These are phyloP conservation scores for Mucor saturninus DNA, from an alignment of 371 early-diverging fungal species.

Conservation along the genomic window DNA sequence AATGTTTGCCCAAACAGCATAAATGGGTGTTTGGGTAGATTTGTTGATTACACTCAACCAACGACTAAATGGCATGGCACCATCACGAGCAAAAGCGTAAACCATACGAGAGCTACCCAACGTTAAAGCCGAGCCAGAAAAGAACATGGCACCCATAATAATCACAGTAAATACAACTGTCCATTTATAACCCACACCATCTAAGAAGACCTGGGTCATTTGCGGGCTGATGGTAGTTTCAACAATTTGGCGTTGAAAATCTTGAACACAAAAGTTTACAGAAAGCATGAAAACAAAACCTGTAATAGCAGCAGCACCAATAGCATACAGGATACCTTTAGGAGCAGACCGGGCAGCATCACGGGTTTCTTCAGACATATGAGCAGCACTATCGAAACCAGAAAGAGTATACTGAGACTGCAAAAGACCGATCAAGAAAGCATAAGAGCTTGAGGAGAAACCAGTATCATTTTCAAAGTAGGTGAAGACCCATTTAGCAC, in stretches of 20 bases:
- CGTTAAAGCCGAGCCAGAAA: slow-evolving; percentile 58
- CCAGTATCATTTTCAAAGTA: slow-evolving; percentile 48
- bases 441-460: slow-evolving; percentile 35
- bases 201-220: slow-evolving; percentile 57
- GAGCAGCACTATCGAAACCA: slow-evolving; percentile 74
- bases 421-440: slow-evolving; percentile 45
- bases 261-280: slow-evolving; percentile 51
- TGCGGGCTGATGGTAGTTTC: slow-evolving; percentile 41
- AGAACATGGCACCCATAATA: slow-evolving; percentile 64
- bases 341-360: slow-evolving; percentile 66
- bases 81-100: slow-evolving; percentile 77
- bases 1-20: slow-evolving; percentile 45
- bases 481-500: slow-evolving; percentile 47
- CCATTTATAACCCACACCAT: slow-evolving; percentile 55
- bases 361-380: slow-evolving; percentile 75
- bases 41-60: slow-evolving; percentile 48
- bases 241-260: slow-evolving; percentile 50
- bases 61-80: slow-evolving; percentile 64
- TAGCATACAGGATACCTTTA: slow-evolving; percentile 59
- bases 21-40: slow-evolving; percentile 36
- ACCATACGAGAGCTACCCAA: slow-evolving; percentile 70
- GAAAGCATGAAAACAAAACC: slow-evolving; percentile 54
- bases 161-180: slow-evolving; percentile 59
- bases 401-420: slow-evolving; percentile 59
- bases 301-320: slow-evolving; percentile 50